phyloP scores from a whole-genome alignment of 2,329 filamentous ascomycete genomes.

The Neofusicoccum laricinum region DNA sequence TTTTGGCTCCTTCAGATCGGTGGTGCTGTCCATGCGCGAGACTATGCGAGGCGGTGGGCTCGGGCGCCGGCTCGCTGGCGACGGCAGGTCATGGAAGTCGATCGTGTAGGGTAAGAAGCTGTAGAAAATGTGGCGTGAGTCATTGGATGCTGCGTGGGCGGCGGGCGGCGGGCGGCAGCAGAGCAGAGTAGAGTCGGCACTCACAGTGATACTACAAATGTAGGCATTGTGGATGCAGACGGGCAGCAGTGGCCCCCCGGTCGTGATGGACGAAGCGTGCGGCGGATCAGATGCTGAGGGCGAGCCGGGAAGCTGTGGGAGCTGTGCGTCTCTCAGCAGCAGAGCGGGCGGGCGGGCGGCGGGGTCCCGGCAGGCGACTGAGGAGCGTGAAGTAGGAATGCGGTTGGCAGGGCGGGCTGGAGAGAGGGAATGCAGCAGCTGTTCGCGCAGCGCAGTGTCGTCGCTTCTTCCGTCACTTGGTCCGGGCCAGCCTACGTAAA shows the following conservation, averaged over 20 bases:
- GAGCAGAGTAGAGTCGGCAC: constrained; percentile 27
- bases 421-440: not conserved
- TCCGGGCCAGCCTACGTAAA: constrained; percentile 8
- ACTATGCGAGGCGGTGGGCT: constrained; percentile 25
- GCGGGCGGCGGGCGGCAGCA: constrained; percentile 3
- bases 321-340: not conserved
- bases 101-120: constrained; percentile 93
- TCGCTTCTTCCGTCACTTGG: constrained; percentile 12
- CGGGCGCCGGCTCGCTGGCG: constrained; percentile 25
- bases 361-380: not conserved
- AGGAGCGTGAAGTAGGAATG: not conserved
- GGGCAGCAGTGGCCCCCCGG: not conserved
- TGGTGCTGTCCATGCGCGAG: constrained; percentile 48
- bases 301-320: not conserved
- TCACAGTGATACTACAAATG: constrained; percentile 60
- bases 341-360: not conserved
- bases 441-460: constrained; percentile 1
- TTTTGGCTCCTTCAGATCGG: constrained; percentile 29
- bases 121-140: constrained; percentile 16
- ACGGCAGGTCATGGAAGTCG: constrained; percentile 70
- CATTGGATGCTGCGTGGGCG: not conserved
- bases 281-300: not conserved
- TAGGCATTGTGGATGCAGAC: constrained; percentile 49
- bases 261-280: not conserved
- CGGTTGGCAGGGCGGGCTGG: not conserved